These are phyloP conservation scores for Solanum tarapatanum DNA, from an alignment of 257 asterid genomes.

Conservation along the genomic window DNA sequence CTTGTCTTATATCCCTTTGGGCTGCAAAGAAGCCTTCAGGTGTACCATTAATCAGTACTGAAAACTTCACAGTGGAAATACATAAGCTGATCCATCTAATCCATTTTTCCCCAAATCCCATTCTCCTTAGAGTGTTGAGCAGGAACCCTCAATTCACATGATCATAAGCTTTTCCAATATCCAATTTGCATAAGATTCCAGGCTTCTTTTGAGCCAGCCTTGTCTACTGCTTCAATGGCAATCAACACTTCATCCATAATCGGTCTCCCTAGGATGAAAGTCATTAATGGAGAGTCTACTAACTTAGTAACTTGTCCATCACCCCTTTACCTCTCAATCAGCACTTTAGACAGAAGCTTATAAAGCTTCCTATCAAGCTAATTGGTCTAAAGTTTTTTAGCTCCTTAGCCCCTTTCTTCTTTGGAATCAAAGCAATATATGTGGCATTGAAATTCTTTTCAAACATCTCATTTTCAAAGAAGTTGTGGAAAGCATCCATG, in stretches of 20 bases:
- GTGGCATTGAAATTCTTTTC: background rate
- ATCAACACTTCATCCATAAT: background rate
- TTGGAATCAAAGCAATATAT: background rate
- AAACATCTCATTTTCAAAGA: background rate
- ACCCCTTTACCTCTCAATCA: background rate
- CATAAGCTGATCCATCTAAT: background rate
- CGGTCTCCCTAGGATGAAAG: background rate
- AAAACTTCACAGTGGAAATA: background rate
- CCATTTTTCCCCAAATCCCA: background rate
- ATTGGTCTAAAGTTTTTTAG: background rate
- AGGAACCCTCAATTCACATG: background rate
- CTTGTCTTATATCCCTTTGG: background rate
- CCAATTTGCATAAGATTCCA: background rate
- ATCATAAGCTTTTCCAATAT: background rate
- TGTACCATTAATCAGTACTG: background rate
- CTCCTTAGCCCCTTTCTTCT: background rate
- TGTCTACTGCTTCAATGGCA: background rate
- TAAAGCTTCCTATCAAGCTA: background rate
- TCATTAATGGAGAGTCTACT: background rate
- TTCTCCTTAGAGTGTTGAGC: background rate
- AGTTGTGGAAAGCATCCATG: background rate
- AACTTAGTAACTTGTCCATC: background rate
- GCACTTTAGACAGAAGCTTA: background rate
- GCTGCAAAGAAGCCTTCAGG: background rate
- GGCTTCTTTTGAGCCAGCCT: background rate